Base-by-base conservation (phyloP, 2,329 filamentous ascomycete genomes). In the Stachybotrys chartarum region DNA sequence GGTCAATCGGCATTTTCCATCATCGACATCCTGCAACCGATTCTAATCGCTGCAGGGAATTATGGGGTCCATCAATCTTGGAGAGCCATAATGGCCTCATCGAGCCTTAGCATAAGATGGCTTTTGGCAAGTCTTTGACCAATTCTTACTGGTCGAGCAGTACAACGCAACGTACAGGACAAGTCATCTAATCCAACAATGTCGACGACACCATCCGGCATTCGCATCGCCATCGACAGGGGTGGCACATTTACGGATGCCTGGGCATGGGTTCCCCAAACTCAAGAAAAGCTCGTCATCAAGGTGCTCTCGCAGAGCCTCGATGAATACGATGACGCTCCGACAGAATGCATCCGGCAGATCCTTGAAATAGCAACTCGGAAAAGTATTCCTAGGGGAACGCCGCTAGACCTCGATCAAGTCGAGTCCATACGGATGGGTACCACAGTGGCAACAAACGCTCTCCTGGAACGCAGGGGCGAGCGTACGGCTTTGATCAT, bases 361-460 rank as follows among this genome's bases (percentile, higher is more conserved):
- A 66, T 73, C 50, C 61, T 72, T 30, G 68, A 67, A 60, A 60
- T 65, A 31, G 66, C 66, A 32, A 68, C 67, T 0, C 64, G 65
- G 11, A 59, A 65, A 49, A 58, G 66, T 1, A 58, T 68, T 30
- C 69, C 70, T 5, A 61, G 69, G 11, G 68, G 67, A 31, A 55
- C 64, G 6, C 60, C 66, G 7, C 58, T 72, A 11, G 67, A 72
- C 45, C 64, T 68, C 12, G 65, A 62, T 3, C 61, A 66, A 46
- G 66, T 74, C 50, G 84, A 88, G 64, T 85, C 82, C 58, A 89
- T 90, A 66, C 82, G 86, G 32, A 90, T 90, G 85, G 87, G 87
- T 32, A 90, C 87, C 2, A 90, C 87, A 0, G 86, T 90, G 6
- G 87, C 86, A 1, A 90, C 87, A 1, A 90, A 90, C 68, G 87